Percentiles rank a stretch among this genome's conserved stretches.
Conservation (phyloP, 2,329 filamentous ascomycete genomes). For the Fusarium tuaranense region DNA sequence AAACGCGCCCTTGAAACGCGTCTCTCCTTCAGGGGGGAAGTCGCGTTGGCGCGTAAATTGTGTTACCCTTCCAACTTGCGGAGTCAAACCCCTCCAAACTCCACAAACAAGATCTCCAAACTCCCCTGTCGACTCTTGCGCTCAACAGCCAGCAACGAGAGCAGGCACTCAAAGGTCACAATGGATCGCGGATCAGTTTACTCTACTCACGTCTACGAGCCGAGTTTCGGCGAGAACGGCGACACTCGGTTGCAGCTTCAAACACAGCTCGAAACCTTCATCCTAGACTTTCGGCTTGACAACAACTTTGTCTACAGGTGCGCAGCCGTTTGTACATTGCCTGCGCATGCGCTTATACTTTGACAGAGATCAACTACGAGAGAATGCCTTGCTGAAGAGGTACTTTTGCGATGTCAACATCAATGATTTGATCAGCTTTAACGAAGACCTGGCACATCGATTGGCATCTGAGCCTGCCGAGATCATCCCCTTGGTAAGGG, state of each 20-base stretch:
- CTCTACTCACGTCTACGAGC: constrained; percentile 82
- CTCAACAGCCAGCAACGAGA: constrained; percentile 21
- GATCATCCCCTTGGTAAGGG: constrained; percentile 85
- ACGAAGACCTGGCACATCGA: constrained; percentile 92
- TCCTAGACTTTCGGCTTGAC: constrained; percentile 93
- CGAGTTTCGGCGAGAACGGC: constrained; percentile 72
- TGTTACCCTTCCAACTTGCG: constrained; percentile 41
- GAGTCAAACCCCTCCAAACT: constrained; percentile 41
- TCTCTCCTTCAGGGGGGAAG: constrained; percentile 26
- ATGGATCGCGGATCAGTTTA: constrained; percentile 95
- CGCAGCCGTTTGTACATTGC: background rate
- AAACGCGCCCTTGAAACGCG: constrained; percentile 38
- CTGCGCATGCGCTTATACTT: constrained; percentile 17
- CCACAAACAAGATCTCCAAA: constrained; percentile 39
- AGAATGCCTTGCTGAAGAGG: constrained; percentile 93
- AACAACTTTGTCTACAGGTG: constrained; percentile 96
- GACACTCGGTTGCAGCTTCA: constrained; percentile 81
- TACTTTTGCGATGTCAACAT: constrained; percentile 98
- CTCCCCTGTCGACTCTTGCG: constrained; percentile 24
- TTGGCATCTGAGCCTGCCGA: constrained; percentile 91
- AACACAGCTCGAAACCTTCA: constrained; percentile 86
- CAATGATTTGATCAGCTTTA: constrained; percentile 93
- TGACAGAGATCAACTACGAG: constrained; percentile 88
- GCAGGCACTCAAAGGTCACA: constrained; percentile 19
- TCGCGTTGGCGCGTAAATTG: constrained; percentile 38